Evolutionary conservation across 2,329 filamentous ascomycete species (phyloP), one percentile per base, ranked within the genome.

Genomic region (Hypocreales sp.): DNA sequence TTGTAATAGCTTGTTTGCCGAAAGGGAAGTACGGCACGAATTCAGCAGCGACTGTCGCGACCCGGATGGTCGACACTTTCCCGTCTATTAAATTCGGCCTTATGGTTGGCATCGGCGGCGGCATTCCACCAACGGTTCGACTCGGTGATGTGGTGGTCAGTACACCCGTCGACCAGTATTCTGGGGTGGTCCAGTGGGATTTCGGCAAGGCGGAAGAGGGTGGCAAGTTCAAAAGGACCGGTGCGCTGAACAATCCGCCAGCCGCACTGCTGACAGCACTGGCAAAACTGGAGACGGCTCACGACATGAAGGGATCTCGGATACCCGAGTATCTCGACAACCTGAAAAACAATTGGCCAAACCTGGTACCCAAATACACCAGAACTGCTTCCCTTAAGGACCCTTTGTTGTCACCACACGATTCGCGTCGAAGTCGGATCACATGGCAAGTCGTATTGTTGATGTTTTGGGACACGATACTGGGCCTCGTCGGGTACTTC

Each of bases 61-160:
- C 15, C 5, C 28, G 43, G 20, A 43, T 52, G 38, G 23, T 41
- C 1, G 35, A 28, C 3, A 51, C 35, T 25, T 53, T 50, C 21
- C 40, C 40, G 0, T 37, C 42, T 3, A 22, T 55, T 5, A 27
- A 37, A 8, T 31, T 51, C 5, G 41, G 42, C 2, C 25, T 28
- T 2, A 14, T 28, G 12, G 27, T 28, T 8, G 27, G 27, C 15
- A 28, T 28, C 7, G 27, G 41, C 1, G 50, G 50, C 4, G 52
- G 50, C 3, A 47, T 40, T 0, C 53, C 52, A 29, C 56, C 31
- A 22, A 0, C 4, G 1, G 28, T 57, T 1, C 42, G 51, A 3
- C 37, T 44, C 0, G 42, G 42, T 1, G 40, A 46, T 20, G 15
- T 46, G 0, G 36, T 44, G 0, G 38, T 45, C 0, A 37, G 40